A percentile compares a stretch with the other conserved stretches of the same genome.
Evolutionary conservation across 2,329 filamentous ascomycete genomes (phyloP).

Genomic region (Fusarium virguliforme): DNA sequence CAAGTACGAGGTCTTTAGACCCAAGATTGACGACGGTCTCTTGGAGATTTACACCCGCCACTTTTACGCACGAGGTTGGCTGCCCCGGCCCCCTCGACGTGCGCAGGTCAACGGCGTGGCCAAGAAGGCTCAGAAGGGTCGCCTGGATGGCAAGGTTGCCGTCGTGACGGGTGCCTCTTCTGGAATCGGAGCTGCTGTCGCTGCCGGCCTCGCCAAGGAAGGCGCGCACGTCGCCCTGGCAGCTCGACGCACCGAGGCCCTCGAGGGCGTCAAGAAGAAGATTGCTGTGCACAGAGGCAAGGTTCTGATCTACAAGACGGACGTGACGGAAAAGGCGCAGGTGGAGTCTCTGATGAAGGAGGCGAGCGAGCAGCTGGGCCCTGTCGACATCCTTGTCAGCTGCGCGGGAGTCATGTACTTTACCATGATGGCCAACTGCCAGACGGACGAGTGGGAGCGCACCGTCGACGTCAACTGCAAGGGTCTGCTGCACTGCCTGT

Average conservation of each 20-base stretch:
- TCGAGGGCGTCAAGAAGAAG: slow-evolving; percentile 77
- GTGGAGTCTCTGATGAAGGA: slow-evolving; percentile 77
- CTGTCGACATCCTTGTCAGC: slow-evolving; percentile 83
- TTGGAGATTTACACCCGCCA: slow-evolving; percentile 85
- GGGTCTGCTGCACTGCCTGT: slow-evolving; percentile 81
- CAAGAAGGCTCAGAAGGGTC: slow-evolving; percentile 62
- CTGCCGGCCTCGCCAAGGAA: slow-evolving; percentile 77
- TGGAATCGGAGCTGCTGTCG: slow-evolving; percentile 84
- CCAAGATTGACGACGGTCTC: slow-evolving; percentile 78
- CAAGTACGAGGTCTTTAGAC: slow-evolving; percentile 70
- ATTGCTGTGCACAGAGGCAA: slow-evolving; percentile 73
- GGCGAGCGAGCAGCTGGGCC: slow-evolving; percentile 75
- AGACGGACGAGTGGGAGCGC: slow-evolving; percentile 83
- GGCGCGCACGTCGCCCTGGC: slow-evolving; percentile 81
- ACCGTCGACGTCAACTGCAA: slow-evolving; percentile 92
- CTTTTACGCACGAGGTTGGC: slow-evolving; percentile 86
- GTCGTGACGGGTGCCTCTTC: slow-evolving; percentile 86
- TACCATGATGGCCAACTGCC: slow-evolving; percentile 86
- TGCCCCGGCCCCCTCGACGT: slow-evolving; percentile 73
- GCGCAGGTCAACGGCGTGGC: slow-evolving; percentile 54
- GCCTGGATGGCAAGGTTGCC: slow-evolving; percentile 78
- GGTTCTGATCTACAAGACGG: slow-evolving; percentile 78
- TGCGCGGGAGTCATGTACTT: slow-evolving; percentile 92
- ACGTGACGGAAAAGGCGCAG: slow-evolving; percentile 78
- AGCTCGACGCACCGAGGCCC: slow-evolving; percentile 78